A percentile compares a stretch with the other conserved stretches of the same genome.
phyloP scores from a whole-genome alignment of 2,329 filamentous ascomycete species.

The Sporothrix pseudoabietina region DNA sequence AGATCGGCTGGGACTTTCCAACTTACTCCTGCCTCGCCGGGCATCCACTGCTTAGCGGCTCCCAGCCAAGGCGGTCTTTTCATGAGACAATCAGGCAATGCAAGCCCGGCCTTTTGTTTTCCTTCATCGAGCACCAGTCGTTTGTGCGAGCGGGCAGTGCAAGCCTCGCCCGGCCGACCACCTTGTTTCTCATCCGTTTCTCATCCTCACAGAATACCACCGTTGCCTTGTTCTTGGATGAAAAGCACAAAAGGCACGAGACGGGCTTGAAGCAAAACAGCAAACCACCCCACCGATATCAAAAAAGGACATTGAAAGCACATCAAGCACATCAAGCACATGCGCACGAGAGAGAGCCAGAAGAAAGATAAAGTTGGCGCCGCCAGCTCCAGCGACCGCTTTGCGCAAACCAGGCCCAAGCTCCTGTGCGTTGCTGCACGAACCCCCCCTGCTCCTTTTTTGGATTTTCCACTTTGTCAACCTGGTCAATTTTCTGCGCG shows the following conservation, averaged over 20 bases:
- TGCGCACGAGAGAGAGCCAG: neutral
- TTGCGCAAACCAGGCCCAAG: slow-evolving; percentile 22
- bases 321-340: neutral
- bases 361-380: slow-evolving; percentile 22
- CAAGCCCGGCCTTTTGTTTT: neutral
- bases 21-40: neutral
- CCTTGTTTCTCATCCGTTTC: neutral
- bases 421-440: slow-evolving; percentile 17
- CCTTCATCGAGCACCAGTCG: slow-evolving; percentile 7
- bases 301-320: neutral
- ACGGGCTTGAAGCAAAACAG: neutral
- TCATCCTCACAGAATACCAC: slow-evolving; percentile 6
- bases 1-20: neutral
- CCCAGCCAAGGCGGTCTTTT: slow-evolving; percentile 21
- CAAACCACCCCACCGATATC: neutral
- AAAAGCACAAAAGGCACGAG: neutral
- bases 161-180: neutral
- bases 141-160: neutral
- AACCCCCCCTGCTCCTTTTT: slow-evolving; percentile 16
- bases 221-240: slow-evolving; percentile 5
- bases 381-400: slow-evolving; percentile 6
- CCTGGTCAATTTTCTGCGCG: slow-evolving; percentile 12
- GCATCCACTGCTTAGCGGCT: slow-evolving; percentile 23
- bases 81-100: slow-evolving; percentile 15
- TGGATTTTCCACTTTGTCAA: slow-evolving; percentile 13